phyloP scores from a whole-genome alignment of 2,329 filamentous ascomycete genomes.

The Orbilia quercus region DNA sequence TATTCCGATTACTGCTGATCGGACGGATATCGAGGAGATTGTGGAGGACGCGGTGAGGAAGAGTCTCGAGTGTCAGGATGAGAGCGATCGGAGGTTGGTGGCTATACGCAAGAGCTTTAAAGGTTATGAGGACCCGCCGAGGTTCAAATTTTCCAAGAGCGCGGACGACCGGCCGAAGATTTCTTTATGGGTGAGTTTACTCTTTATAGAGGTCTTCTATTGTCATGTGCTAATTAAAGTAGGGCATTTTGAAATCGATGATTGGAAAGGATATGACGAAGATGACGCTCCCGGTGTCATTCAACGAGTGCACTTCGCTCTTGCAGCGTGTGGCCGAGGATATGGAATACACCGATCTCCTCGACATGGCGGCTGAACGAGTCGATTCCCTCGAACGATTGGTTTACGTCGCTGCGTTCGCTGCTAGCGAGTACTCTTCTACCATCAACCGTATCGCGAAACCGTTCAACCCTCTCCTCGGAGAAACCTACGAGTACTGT shows the following conservation, averaged over 20 bases:
- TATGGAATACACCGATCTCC: slow-evolving; percentile 94
- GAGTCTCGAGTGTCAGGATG: slow-evolving; percentile 62
- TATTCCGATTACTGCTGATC: slow-evolving; percentile 56
- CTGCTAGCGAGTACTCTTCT: slow-evolving; percentile 94
- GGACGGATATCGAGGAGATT: slow-evolving; percentile 65
- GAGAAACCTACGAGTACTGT: slow-evolving; percentile 96
- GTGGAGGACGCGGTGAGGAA: slow-evolving; percentile 49
- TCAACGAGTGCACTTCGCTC: slow-evolving; percentile 97
- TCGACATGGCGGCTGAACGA: slow-evolving; percentile 87
- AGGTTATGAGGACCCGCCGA: slow-evolving; percentile 90
- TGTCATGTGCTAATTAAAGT: slow-evolving; percentile 57
- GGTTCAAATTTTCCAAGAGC: slow-evolving; percentile 84
- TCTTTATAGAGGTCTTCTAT: slow-evolving; percentile 2
- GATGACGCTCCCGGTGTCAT: slow-evolving; percentile 97
- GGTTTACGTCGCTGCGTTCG: slow-evolving; percentile 94
- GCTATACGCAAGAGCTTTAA: slow-evolving; percentile 82
- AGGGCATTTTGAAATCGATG: slow-evolving; percentile 99
- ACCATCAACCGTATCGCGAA: slow-evolving; percentile 97
- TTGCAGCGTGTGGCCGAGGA: slow-evolving; percentile 95
- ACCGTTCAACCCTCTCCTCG: slow-evolving; percentile 94
- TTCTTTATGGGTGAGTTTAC: slow-evolving; percentile 83
- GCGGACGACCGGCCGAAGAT: slow-evolving; percentile 93
- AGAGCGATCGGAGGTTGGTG: slow-evolving; percentile 67
- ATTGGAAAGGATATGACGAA: slow-evolving; percentile 99
- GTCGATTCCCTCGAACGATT: slow-evolving; percentile 89